Conservation (phyloP, 2,329 filamentous ascomycete genomes). For the Alternaria metachromatica region DNA sequence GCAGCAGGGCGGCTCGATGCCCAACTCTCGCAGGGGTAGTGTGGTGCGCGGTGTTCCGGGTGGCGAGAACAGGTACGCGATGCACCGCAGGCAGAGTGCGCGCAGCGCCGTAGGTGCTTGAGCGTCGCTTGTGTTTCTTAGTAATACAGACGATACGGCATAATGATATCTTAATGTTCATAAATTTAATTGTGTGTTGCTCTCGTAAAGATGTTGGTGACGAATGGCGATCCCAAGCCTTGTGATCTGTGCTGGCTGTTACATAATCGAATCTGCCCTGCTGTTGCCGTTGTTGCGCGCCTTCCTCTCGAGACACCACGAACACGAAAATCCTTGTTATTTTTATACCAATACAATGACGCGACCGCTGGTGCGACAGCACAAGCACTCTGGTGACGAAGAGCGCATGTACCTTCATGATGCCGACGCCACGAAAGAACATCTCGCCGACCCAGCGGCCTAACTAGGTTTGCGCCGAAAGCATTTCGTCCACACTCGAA, state of each 20-base stretch:
- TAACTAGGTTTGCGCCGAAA: neutral
- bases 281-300: neutral
- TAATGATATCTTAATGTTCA: neutral
- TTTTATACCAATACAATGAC: too few relatives aligned
- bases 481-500: neutral
- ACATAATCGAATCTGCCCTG: neutral
- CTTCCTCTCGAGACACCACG: neutral
- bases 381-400: neutral
- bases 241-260: neutral
- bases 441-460: neutral
- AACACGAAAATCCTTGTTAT: neutral
- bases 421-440: neutral
- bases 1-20: conserved; percentile 20
- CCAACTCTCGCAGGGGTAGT: conserved; percentile 37
- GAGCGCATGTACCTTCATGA: neutral
- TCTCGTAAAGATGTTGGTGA: neutral
- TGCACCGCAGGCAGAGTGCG: conserved; percentile 16
- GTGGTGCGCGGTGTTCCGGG: conserved; percentile 31
- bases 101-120: neutral
- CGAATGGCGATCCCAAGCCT: neutral
- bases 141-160: neutral
- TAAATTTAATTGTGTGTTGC: neutral
- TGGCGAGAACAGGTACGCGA: conserved; percentile 16
- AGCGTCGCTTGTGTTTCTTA: conserved; percentile 16
- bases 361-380: neutral